phyloP scores from a whole-genome alignment of 345 rosid genomes.

The Heritiera littoralis region DNA sequence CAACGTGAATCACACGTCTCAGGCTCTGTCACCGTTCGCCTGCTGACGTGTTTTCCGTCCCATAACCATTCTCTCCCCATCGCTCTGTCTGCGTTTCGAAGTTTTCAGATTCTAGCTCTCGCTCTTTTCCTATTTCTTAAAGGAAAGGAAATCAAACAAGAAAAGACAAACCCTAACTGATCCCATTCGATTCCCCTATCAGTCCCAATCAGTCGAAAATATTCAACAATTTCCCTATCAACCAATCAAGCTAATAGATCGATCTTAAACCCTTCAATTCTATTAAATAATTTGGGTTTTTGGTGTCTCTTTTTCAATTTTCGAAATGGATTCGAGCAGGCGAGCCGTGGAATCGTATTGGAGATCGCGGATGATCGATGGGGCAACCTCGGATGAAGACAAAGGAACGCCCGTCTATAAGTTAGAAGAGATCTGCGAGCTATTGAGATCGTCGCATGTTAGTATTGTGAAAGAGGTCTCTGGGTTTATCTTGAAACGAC shows the following conservation, averaged over 20 bases:
- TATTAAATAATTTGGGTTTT: neutral
- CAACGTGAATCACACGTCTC: neutral
- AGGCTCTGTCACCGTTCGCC: neutral
- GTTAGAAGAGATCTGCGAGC: conserved; percentile 91
- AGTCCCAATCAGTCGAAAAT: neutral
- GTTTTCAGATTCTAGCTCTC: neutral
- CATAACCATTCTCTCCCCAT: neutral
- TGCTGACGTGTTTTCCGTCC: neutral
- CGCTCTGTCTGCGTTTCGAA: neutral
- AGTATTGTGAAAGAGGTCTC: conserved; percentile 90
- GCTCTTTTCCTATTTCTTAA: neutral
- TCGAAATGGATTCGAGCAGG: conserved; percentile 91
- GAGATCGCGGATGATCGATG: conserved; percentile 95
- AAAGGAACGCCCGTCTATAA: conserved; percentile 98
- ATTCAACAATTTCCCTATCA: neutral
- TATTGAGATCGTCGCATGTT: conserved; percentile 78
- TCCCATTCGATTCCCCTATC: neutral
- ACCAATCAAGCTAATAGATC: conserved; percentile 3
- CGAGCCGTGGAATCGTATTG: conserved; percentile 99
- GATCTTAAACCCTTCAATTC: neutral
- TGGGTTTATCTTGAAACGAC: conserved; percentile 76
- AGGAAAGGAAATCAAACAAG: neutral
- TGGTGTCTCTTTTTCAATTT: neutral
- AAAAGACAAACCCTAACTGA: neutral
- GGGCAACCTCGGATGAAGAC: conserved; percentile 89